phyloP scores from a whole-genome alignment of 371 early-diverging fungal species.

The Rhizomucor pusillus region DNA sequence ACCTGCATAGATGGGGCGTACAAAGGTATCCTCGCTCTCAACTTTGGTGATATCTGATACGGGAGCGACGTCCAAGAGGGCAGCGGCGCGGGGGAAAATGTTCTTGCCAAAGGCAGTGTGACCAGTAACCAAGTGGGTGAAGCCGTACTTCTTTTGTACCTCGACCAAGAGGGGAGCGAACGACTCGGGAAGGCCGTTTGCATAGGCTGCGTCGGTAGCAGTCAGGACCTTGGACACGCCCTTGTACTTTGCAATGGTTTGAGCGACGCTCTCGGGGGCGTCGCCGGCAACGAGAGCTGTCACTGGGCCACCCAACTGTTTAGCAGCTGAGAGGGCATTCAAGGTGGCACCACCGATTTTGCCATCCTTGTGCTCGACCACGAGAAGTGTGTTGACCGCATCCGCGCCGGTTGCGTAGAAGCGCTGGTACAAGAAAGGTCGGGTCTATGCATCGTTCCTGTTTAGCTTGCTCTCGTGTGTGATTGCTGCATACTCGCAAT shows the following conservation, averaged over 20 bases:
- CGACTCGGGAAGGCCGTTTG: conserved; percentile 80
- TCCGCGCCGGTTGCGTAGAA: conserved; percentile 59
- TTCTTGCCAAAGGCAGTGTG: conserved; percentile 93
- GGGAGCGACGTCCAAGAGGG: conserved; percentile 87
- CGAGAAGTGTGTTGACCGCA: conserved; percentile 74
- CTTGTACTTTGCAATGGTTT: conserved; percentile 63
- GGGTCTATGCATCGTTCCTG: conserved; percentile 20
- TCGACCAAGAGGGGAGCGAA: conserved; percentile 76
- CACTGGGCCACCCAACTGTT: conserved; percentile 72
- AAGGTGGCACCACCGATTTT: conserved; percentile 72
- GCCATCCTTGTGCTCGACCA: conserved; percentile 88
- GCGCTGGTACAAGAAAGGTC: conserved; percentile 41
- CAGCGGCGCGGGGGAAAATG: conserved; percentile 91
- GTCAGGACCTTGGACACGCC: conserved; percentile 85
- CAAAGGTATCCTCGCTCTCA: conserved; percentile 84
- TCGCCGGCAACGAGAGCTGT: conserved; percentile 89
- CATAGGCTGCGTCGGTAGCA: conserved; percentile 78
- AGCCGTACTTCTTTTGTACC: conserved; percentile 68
- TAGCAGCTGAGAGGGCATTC: conserved; percentile 90
- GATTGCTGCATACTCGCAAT: background rate
- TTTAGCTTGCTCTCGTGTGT: background rate
- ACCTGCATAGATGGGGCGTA: conserved; percentile 97
- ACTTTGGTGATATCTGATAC: conserved; percentile 88
- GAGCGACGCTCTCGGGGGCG: conserved; percentile 64
- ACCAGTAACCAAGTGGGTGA: conserved; percentile 85